Evolutionary conservation across 1,284 basidiomycete genomes (phyloP).

Genomic region (Cutaneotrichosporon sp.): DNA sequence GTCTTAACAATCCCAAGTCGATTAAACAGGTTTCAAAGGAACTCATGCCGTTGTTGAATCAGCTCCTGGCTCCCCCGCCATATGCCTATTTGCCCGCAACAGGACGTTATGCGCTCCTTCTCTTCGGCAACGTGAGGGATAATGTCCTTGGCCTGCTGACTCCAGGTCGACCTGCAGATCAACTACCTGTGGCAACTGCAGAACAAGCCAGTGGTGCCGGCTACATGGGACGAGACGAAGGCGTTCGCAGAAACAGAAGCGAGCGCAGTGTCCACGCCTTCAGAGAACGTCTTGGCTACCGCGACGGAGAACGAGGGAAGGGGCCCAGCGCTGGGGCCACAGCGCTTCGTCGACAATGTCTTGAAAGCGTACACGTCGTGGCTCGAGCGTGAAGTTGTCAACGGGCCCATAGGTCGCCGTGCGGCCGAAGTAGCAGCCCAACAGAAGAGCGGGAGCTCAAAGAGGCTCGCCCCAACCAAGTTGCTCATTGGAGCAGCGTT

Average conservation of each 20-base stretch:
- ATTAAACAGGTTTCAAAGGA: constrained; percentile 40
- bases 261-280: neutral
- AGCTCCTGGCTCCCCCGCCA: constrained; percentile 34
- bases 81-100: constrained; percentile 33
- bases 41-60: constrained; percentile 33
- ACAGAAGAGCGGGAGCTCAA: neutral
- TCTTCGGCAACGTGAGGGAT: constrained; percentile 41
- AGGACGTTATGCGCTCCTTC: constrained; percentile 33
- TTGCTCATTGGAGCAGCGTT: constrained; percentile 37
- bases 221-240: constrained; percentile 20
- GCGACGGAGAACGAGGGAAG: constrained; percentile 35
- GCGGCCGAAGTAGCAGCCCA: constrained; percentile 9
- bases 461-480: constrained; percentile 12
- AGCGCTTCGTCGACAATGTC: constrained; percentile 33
- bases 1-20: constrained; percentile 45
- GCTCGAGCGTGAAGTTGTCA: constrained; percentile 39
- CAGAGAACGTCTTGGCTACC: constrained; percentile 26
- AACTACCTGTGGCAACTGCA: constrained; percentile 46
- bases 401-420: constrained; percentile 35
- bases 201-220: constrained; percentile 31
- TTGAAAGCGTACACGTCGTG: constrained; percentile 33
- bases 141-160: neutral
- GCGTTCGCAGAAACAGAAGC: neutral
- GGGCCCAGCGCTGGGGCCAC: constrained; percentile 40
- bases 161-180: constrained; percentile 44